Conservation (phyloP, 129 eudicot genomes). For the Smallanthus sonchifolius region DNA sequence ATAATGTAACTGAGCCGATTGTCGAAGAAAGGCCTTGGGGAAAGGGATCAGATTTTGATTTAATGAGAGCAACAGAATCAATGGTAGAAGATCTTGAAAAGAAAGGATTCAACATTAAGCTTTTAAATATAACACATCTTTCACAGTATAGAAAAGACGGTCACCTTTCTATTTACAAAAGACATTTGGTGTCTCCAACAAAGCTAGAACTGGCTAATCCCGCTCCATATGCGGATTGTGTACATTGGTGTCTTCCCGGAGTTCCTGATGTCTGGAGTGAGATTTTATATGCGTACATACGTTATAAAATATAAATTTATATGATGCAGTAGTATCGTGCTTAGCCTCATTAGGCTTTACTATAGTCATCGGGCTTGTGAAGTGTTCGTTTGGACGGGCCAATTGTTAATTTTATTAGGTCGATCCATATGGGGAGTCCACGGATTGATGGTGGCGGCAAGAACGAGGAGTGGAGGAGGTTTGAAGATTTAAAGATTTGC, state of each 20-base stretch:
- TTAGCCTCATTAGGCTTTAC: no score
- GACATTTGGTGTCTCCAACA: slow-evolving; percentile 48
- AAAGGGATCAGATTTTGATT: slow-evolving; percentile 40
- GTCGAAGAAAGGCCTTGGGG: slow-evolving; percentile 40
- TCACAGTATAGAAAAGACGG: slow-evolving; percentile 73
- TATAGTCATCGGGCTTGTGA: no score
- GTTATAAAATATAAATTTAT: slow-evolving; percentile 6
- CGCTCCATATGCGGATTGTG: slow-evolving; percentile 47
- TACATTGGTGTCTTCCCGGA: slow-evolving; percentile 86
- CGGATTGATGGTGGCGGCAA: no score
- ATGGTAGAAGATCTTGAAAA: slow-evolving; percentile 37
- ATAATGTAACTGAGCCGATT: slow-evolving; percentile 52
- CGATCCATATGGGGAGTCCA: no score
- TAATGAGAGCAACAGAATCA: slow-evolving; percentile 47
- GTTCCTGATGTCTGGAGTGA: slow-evolving; percentile 74
- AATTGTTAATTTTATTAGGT: no score
- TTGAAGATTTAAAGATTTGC: no score
- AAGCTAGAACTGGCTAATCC: slow-evolving; percentile 41
- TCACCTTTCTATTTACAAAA: slow-evolving; percentile 55
- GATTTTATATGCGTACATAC: slow-evolving; percentile 47
- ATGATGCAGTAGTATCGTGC: no score
- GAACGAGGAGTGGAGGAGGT: no score
- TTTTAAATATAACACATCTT: slow-evolving; percentile 64
- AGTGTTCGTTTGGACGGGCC: no score
- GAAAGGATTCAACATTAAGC: slow-evolving; percentile 43